Percentiles rank a stretch among this genome's conserved stretches.
Conservation (phyloP, 768 basidiomycete species). For the Mycena floridula region DNA sequence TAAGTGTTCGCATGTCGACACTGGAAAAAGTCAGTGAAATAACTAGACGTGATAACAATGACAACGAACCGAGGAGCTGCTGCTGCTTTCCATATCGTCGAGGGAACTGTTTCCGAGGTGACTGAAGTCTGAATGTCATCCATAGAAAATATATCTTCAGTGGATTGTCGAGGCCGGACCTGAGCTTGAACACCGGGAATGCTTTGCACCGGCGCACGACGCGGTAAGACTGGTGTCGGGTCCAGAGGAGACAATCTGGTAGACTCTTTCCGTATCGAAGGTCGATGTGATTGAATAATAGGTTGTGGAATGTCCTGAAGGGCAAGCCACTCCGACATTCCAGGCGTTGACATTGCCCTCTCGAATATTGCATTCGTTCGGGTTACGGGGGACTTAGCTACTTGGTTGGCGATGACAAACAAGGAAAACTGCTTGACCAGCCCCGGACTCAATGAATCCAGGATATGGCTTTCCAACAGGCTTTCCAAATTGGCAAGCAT, state of each 20-base stretch:
- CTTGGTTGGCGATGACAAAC: slow-evolving; percentile 55
- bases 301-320: slow-evolving; percentile 61
- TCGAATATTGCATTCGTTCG: slow-evolving; percentile 49
- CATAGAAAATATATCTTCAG: slow-evolving; percentile 78
- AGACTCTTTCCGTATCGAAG: slow-evolving; percentile 13
- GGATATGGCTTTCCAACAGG: slow-evolving; percentile 71
- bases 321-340: slow-evolving; percentile 64
- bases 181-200: neutral
- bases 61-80: too few species aligned
- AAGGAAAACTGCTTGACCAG: slow-evolving; percentile 63
- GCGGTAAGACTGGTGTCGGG: slow-evolving; percentile 1
- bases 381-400: slow-evolving; percentile 57
- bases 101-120: slow-evolving; percentile 10
- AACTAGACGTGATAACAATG: too few species aligned
- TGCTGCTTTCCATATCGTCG: slow-evolving; percentile 42
- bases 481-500: slow-evolving; percentile 82
- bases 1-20: slow-evolving; percentile 78
- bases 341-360: slow-evolving; percentile 51
- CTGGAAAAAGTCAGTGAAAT: too few species aligned
- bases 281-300: slow-evolving; percentile 30
- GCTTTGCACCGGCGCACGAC: slow-evolving; percentile 6
- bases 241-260: neutral
- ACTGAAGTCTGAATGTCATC: slow-evolving; percentile 43
- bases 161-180: slow-evolving; percentile 24
- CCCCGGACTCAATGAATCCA: slow-evolving; percentile 66